Evolutionary conservation across 208 protist species (phyloP).

Genomic region (Leishmania tropica): DNA sequence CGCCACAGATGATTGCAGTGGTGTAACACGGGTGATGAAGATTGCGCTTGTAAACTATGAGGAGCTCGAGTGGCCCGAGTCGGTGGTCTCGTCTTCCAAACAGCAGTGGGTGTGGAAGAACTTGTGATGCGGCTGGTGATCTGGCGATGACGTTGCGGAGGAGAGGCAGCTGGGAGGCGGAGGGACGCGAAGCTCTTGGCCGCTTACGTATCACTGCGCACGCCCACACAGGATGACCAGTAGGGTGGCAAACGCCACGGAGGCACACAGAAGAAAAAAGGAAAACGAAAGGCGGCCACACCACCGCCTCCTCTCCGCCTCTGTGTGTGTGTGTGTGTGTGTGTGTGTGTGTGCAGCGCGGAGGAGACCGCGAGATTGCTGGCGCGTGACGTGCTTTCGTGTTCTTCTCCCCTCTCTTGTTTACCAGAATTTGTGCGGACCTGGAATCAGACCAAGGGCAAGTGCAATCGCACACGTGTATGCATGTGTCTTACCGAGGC

Average conservation of each 20-base stretch:
- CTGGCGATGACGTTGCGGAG: background rate
- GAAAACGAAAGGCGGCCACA: background rate
- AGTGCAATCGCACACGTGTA: background rate
- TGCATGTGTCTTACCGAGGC: background rate
- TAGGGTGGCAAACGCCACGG: background rate
- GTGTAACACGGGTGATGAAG: background rate
- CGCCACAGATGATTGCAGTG: background rate
- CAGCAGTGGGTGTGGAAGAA: conserved; percentile 12
- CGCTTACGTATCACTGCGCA: background rate
- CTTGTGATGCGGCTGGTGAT: conserved; percentile 3
- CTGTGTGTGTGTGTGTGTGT: background rate
- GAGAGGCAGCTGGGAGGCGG: background rate
- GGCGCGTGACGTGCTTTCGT: background rate
- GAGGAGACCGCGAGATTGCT: background rate
- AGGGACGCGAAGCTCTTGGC: background rate
- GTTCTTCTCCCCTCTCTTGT: background rate
- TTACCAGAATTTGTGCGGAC: background rate
- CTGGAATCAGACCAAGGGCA: background rate
- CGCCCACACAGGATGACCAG: background rate
- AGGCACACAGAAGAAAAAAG: background rate
- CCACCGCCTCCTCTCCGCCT: background rate
- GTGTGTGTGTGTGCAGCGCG: background rate
- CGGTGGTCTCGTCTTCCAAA: background rate
- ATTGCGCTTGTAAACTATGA: conserved; percentile 23
- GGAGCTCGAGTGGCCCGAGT: conserved; percentile 26